Evolutionary conservation across 164 flowering plant genomes (phyloP).

Genomic region (grape (Vitis vinifera)): DNA sequence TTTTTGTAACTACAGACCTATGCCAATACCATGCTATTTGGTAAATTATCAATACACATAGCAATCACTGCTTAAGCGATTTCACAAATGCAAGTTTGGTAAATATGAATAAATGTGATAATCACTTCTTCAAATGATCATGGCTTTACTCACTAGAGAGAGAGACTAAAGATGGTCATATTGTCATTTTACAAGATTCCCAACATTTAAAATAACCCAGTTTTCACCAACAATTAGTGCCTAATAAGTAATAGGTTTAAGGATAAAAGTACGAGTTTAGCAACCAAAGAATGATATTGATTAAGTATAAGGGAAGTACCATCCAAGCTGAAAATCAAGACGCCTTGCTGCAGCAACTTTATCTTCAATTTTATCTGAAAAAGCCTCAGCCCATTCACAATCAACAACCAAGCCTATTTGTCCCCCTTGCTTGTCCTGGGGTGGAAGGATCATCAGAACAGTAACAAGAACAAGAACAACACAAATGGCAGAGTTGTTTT

Average conservation of each 20-base stretch:
- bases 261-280: background rate
- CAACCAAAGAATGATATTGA: no score
- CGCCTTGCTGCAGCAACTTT: slow-evolving; percentile 74
- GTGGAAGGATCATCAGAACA: background rate
- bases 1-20: no score
- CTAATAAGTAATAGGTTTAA: background rate
- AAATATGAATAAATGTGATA: no score
- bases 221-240: background rate
- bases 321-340: slow-evolving; percentile 87
- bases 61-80: no score
- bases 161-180: no score
- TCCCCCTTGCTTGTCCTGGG: slow-evolving; percentile 77
- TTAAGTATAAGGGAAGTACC: slow-evolving; percentile 37
- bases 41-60: no score
- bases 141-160: no score
- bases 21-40: no score
- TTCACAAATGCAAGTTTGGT: no score
- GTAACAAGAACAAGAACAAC: slow-evolving; percentile 1
- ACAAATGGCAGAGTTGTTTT: background rate
- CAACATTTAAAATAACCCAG: background rate
- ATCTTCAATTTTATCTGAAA: slow-evolving; percentile 69
- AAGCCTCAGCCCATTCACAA: slow-evolving; percentile 96
- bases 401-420: slow-evolving; percentile 74
- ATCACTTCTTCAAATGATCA: no score
- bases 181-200: no score